Conservation (phyloP, 1,284 basidiomycete species). For the Tranzscheliella williamsii region DNA sequence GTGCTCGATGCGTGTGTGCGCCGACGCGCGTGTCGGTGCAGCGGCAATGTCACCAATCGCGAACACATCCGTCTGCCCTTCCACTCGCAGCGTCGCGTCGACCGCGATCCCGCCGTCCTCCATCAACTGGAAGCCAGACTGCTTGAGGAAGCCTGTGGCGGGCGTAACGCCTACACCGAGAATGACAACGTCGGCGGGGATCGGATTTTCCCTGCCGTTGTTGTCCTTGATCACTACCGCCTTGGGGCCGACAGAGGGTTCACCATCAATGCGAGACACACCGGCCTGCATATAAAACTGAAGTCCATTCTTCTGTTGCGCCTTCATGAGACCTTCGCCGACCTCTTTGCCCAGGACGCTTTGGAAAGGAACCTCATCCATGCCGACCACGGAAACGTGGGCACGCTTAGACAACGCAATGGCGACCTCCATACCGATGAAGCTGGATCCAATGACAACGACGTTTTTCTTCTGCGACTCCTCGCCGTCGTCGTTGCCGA, state of each 20-base stretch:
- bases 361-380: constrained; percentile 82
- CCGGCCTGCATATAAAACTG: constrained; percentile 76
- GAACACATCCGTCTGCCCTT: constrained; percentile 70
- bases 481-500: constrained; percentile 57
- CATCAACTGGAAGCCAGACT: constrained; percentile 62
- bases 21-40: constrained; percentile 70
- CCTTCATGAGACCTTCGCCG: constrained; percentile 76
- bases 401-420: constrained; percentile 71
- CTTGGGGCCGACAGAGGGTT: constrained; percentile 25
- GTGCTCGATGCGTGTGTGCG: constrained; percentile 76
- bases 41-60: constrained; percentile 89
- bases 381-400: constrained; percentile 79
- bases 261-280: constrained; percentile 73
- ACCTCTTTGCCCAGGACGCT: constrained; percentile 78
- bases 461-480: constrained; percentile 66
- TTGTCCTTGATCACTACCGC: constrained; percentile 69
- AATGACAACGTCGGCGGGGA: constrained; percentile 79
- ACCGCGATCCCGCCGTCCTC: constrained; percentile 77
- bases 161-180: constrained; percentile 88
- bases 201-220: constrained; percentile 66
- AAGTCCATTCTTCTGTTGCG: constrained; percentile 70
- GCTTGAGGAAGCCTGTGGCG: constrained; percentile 79
- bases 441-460: constrained; percentile 85
- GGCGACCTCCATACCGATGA: constrained; percentile 92
- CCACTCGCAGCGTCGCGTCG: constrained; percentile 76